Evolutionary conservation across 1,284 basidiomycete species (phyloP).

Genomic region (Puccinia triticina): DNA sequence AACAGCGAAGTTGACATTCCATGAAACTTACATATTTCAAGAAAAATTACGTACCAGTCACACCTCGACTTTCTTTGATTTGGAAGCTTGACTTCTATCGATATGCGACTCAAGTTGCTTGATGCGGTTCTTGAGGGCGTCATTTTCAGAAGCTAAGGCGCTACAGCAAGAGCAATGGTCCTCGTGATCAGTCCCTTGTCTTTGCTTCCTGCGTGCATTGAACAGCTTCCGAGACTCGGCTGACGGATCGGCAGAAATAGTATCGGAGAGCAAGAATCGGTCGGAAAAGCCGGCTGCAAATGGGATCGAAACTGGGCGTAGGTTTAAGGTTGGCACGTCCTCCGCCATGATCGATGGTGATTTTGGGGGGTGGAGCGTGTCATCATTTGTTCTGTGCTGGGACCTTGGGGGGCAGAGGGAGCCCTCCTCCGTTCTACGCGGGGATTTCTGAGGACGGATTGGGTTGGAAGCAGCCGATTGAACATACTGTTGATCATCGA

Average conservation of each 20-base stretch:
- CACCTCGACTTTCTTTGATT: background rate
- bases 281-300: slow-evolving; percentile 28
- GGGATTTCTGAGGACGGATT: background rate
- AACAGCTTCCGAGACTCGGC: background rate
- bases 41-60: background rate
- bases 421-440: background rate
- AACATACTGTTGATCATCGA: background rate
- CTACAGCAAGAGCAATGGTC: slow-evolving; percentile 27
- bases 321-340: slow-evolving; percentile 8
- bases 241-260: background rate
- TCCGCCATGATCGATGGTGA: background rate
- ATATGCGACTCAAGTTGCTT: slow-evolving; percentile 9
- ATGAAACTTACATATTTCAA: background rate
- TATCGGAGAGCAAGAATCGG: background rate
- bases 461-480: background rate
- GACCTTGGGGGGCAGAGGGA: background rate
- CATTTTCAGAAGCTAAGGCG: background rate
- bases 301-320: slow-evolving; percentile 25
- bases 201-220: background rate
- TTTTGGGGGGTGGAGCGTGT: background rate
- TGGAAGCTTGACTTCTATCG: background rate
- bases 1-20: too few species aligned
- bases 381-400: background rate
- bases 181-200: background rate
- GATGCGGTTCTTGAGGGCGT: background rate